A percentile compares a stretch with the other conserved stretches of the same genome.
Evolutionary conservation across 495 filamentous ascomycete genomes (phyloP).

Genomic region (Tuber melanosporum): DNA sequence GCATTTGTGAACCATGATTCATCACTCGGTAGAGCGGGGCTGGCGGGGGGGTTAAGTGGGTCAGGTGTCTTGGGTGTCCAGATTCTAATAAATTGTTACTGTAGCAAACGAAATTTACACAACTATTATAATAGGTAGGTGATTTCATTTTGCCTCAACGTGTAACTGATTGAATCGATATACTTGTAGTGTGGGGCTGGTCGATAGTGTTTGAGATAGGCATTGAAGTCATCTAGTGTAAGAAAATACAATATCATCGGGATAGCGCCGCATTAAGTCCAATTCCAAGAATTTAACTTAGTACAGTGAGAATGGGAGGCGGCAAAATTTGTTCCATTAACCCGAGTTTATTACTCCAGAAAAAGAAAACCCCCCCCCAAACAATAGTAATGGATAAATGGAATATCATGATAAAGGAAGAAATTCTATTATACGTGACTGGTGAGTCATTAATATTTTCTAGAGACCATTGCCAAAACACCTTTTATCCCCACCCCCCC

Average conservation of each 20-base stretch:
- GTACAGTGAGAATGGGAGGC: background rate
- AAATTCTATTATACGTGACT: conserved; percentile 20
- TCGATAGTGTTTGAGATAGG: background rate
- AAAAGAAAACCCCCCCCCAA: background rate
- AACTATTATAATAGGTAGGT: background rate
- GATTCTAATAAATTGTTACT: background rate
- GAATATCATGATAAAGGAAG: conserved; percentile 19
- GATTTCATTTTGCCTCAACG: background rate
- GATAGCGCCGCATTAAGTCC: background rate
- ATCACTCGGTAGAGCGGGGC: background rate
- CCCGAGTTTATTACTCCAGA: background rate
- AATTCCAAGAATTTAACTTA: background rate
- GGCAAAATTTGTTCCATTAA: background rate
- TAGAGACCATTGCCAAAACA: conserved; percentile 23
- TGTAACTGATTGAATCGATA: background rate
- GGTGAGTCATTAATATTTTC: conserved; percentile 14
- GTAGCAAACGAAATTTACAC: background rate
- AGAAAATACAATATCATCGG: background rate
- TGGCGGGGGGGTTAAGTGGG: background rate
- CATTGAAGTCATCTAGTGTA: background rate
- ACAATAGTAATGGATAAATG: conserved; percentile 3
- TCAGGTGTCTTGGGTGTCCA: background rate
- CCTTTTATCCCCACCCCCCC: background rate
- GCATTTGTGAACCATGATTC: background rate
- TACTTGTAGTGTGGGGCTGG: background rate